These are phyloP conservation scores for Candida pini DNA, from an alignment of 805 yeast species.

Conservation along the genomic window DNA sequence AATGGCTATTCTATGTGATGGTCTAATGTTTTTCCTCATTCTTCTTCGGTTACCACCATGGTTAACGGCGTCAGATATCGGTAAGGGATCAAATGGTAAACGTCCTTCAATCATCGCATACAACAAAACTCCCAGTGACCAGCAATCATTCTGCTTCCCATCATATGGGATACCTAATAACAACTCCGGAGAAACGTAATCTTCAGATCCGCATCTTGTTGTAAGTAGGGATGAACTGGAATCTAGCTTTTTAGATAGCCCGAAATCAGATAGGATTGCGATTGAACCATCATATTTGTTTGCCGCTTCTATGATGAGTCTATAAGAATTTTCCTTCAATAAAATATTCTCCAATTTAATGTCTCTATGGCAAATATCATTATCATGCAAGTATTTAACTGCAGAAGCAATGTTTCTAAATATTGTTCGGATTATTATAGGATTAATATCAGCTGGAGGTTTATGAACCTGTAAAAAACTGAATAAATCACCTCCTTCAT, in stretches of 20 bases:
- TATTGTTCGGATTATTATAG: constrained; percentile 50
- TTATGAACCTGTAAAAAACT: constrained; percentile 47
- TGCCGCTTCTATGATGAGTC: constrained; percentile 17
- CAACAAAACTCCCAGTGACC: constrained; percentile 93
- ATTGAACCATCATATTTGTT: neutral
- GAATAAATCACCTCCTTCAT: constrained; percentile 81
- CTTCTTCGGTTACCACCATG: constrained; percentile 28
- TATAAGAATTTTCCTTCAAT: constrained; percentile 32
- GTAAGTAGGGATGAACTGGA: constrained; percentile 58
- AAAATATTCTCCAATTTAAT: constrained; percentile 82
- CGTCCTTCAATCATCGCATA: constrained; percentile 81
- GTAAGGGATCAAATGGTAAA: constrained; percentile 88
- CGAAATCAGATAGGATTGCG: constrained; percentile 78
- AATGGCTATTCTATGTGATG: constrained; percentile 87
- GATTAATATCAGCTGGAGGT: constrained; percentile 31
- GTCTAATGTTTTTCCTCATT: constrained; percentile 44
- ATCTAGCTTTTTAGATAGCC: constrained; percentile 68
- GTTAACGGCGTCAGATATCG: constrained; percentile 34
- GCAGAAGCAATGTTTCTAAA: constrained; percentile 70
- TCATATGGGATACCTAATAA: constrained; percentile 87
- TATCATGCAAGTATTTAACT: constrained; percentile 62
- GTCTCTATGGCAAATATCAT: constrained; percentile 80
- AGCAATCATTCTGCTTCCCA: constrained; percentile 85
- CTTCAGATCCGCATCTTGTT: constrained; percentile 95
- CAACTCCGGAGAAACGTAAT: constrained; percentile 92